A percentile compares a stretch with the other conserved stretches of the same genome.
These are phyloP conservation scores for Luzula sylvatica DNA, from an alignment of 176 grass and related monocot genomes.

Conservation along the genomic window DNA sequence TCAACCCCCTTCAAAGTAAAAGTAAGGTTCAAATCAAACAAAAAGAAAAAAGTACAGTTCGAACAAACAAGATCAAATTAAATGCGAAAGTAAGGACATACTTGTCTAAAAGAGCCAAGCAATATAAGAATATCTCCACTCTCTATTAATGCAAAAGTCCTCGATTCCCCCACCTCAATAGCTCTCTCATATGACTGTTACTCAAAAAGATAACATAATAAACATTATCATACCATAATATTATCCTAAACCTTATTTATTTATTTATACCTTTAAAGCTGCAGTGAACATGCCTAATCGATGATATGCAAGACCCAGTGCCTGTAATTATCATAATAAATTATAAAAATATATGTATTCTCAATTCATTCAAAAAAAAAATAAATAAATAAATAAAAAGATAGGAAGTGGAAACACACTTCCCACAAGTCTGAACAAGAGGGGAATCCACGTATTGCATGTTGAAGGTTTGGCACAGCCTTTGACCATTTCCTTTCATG, in stretches of 20 bases:
- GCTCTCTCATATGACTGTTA: constrained; percentile 82
- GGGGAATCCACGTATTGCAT: constrained; percentile 72
- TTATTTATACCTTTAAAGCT: constrained; percentile 60
- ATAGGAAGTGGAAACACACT: constrained; percentile 25
- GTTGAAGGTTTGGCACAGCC: constrained; percentile 75
- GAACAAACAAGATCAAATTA: background rate
- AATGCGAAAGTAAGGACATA: constrained; percentile 29
- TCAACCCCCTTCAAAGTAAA: constrained; percentile 58
- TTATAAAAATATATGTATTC: constrained; percentile 22
- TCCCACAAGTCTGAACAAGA: constrained; percentile 89
- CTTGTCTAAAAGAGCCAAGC: constrained; percentile 96
- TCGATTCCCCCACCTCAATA: constrained; percentile 72
- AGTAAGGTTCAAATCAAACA: background rate
- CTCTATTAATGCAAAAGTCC: constrained; percentile 80
- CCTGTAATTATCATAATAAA: constrained; percentile 38
- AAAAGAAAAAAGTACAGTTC: constrained; percentile 15
- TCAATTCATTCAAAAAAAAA: constrained; percentile 18
- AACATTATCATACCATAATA: background rate
- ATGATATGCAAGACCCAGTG: constrained; percentile 90
- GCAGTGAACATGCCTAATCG: constrained; percentile 96
- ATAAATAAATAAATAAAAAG: constrained; percentile 7
- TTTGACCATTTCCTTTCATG: constrained; percentile 91
- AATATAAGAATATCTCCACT: constrained; percentile 85
- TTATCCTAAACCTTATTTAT: no score
- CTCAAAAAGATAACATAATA: constrained; percentile 28